These are phyloP conservation scores for Inonotus obliquus DNA, from an alignment of 1,284 basidiomycete genomes.

Conservation along the genomic window DNA sequence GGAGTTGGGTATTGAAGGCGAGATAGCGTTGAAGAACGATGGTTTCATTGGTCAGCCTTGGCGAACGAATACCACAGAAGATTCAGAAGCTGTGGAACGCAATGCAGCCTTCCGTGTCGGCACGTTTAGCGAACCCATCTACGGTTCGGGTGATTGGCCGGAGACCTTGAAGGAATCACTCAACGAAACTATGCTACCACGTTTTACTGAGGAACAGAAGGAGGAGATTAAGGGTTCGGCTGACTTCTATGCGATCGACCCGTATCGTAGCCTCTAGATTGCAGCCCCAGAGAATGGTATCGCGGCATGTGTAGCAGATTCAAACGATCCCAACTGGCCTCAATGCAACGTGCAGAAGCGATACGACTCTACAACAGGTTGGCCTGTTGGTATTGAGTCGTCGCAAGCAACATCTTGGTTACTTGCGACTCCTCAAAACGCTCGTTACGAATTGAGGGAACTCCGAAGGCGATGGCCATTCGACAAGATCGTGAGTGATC, in stretches of 20 bases:
- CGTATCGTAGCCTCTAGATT: constrained; percentile 38
- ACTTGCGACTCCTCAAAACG: constrained; percentile 38
- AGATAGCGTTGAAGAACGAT: constrained; percentile 46
- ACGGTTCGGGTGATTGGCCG: constrained; percentile 44
- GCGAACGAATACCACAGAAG: constrained; percentile 39
- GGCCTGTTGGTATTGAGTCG: constrained; percentile 38
- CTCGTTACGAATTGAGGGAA: constrained; percentile 33
- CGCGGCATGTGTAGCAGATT: constrained; percentile 35
- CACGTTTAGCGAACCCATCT: constrained; percentile 40
- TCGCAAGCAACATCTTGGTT: constrained; percentile 38
- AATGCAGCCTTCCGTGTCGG: constrained; percentile 44
- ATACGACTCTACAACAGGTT: constrained; percentile 38
- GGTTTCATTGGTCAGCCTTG: constrained; percentile 36
- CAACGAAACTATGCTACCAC: constrained; percentile 37
- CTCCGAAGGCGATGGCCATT: constrained; percentile 39
- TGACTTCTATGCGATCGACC: constrained; percentile 45
- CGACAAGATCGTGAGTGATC: constrained; percentile 36
- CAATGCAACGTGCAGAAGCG: constrained; percentile 34
- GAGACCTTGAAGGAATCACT: constrained; percentile 40
- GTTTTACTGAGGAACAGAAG: constrained; percentile 40
- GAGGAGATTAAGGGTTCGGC: constrained; percentile 38
- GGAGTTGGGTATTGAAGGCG: constrained; percentile 40
- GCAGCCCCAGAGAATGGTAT: constrained; percentile 37
- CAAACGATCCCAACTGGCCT: constrained; percentile 40
- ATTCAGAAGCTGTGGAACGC: constrained; percentile 39